These are phyloP conservation scores for Mycena epipterygia DNA, from an alignment of 768 basidiomycete species.

Conservation along the genomic window DNA sequence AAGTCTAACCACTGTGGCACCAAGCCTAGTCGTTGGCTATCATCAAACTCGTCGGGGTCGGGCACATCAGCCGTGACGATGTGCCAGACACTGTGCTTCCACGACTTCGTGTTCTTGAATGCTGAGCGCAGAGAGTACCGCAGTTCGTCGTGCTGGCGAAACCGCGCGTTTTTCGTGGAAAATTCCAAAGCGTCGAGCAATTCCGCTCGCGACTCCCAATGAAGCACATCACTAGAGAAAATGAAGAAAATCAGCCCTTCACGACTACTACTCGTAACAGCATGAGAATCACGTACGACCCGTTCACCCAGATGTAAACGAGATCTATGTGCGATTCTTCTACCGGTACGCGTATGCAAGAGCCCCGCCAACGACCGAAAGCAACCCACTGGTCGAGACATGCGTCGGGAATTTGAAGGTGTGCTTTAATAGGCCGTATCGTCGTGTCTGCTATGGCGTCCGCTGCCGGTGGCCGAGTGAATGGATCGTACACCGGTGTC, in stretches of 20 bases:
- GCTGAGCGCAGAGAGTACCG: slow-evolving; percentile 53
- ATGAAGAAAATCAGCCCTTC: not conserved
- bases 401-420: slow-evolving; percentile 24
- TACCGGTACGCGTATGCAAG: slow-evolving; percentile 25
- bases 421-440: slow-evolving; percentile 31
- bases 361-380: slow-evolving; percentile 30
- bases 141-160: slow-evolving; percentile 53
- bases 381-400: slow-evolving; percentile 35
- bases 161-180: slow-evolving; percentile 29
- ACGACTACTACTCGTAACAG: not conserved
- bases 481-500: slow-evolving; percentile 25
- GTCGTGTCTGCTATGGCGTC: slow-evolving; percentile 30
- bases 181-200: slow-evolving; percentile 5
- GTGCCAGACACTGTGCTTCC: slow-evolving; percentile 43
- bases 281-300: slow-evolving; percentile 30
- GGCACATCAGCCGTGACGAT: slow-evolving; percentile 51
- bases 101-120: slow-evolving; percentile 42
- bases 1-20: slow-evolving; percentile 55
- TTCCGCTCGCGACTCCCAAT: slow-evolving; percentile 28
- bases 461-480: slow-evolving; percentile 26
- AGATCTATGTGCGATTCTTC: slow-evolving; percentile 36
- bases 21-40: slow-evolving; percentile 46
- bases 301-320: slow-evolving; percentile 39
- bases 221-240: slow-evolving; percentile 26
- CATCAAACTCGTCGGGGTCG: slow-evolving; percentile 36